A percentile compares a stretch with the other conserved stretches of the same genome.
These are phyloP conservation scores for Silybum marianum DNA, from an alignment of 129 eudicot genomes.

Conservation along the genomic window DNA sequence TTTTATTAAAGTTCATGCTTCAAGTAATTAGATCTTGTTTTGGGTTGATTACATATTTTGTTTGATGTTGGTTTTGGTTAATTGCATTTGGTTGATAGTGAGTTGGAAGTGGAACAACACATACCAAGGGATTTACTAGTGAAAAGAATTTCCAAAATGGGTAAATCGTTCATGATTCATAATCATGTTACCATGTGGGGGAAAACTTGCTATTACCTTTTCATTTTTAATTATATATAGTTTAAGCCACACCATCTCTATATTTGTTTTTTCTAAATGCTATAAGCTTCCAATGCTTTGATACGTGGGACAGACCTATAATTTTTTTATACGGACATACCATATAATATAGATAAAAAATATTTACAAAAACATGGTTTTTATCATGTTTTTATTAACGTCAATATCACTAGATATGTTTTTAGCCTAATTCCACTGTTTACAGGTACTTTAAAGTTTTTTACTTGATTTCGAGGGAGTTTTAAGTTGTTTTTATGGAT, in stretches of 20 bases:
- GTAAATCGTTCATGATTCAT: slow-evolving; percentile 8
- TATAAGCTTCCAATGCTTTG: not conserved
- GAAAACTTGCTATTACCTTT: not conserved
- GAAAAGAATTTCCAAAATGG: not conserved
- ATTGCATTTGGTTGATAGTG: not conserved
- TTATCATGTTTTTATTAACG: too few species aligned
- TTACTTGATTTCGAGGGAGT: too few species aligned
- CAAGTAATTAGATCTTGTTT: not conserved
- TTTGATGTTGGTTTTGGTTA: too few species aligned
- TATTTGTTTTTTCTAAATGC: not conserved
- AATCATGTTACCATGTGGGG: slow-evolving; percentile 35
- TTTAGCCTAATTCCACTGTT: too few species aligned
- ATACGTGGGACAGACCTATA: too few species aligned
- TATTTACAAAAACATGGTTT: too few species aligned
- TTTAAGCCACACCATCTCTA: slow-evolving; percentile 2
- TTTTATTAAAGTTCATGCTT: too few species aligned
- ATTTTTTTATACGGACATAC: too few species aligned
- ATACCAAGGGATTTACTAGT: not conserved
- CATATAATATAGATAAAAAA: too few species aligned
- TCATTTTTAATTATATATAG: not conserved
- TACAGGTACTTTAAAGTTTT: too few species aligned
- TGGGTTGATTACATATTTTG: not conserved
- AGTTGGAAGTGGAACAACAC: not conserved
- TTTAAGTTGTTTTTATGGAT: too few species aligned
- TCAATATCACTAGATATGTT: too few species aligned